These are phyloP conservation scores for Hypoxylon perforatum DNA, from an alignment of 495 filamentous ascomycete species.

Conservation along the genomic window DNA sequence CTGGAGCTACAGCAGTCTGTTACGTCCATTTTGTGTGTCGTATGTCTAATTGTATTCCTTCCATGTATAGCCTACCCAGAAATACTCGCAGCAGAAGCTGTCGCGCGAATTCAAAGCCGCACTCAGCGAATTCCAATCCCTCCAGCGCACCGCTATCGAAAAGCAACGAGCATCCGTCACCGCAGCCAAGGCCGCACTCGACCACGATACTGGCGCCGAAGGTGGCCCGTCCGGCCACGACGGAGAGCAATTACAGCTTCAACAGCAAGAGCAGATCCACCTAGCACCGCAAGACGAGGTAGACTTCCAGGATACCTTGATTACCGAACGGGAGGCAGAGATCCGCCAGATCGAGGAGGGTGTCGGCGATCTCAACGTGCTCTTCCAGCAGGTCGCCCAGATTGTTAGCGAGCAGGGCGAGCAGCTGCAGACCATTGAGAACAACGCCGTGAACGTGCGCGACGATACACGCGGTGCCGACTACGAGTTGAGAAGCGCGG, in stretches of 20 bases:
- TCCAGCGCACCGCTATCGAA: slow-evolving; percentile 88
- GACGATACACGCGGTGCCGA: slow-evolving; percentile 86
- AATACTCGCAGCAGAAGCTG: slow-evolving; percentile 94
- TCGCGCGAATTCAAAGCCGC: slow-evolving; percentile 89
- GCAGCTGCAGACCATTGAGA: slow-evolving; percentile 85
- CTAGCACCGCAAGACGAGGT: slow-evolving; percentile 94
- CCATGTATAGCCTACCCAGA: slow-evolving; percentile 74
- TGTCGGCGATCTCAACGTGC: slow-evolving; percentile 93
- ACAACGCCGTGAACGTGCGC: slow-evolving; percentile 84
- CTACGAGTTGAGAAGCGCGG: slow-evolving; percentile 82
- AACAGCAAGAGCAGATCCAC: slow-evolving; percentile 80
- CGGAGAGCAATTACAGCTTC: slow-evolving; percentile 67
- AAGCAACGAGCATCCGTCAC: slow-evolving; percentile 88
- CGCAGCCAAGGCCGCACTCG: slow-evolving; percentile 78
- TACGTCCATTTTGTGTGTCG: neutral
- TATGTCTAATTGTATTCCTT: slow-evolving; percentile 33
- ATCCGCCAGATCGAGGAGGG: slow-evolving; percentile 97
- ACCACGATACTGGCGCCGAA: slow-evolving; percentile 60
- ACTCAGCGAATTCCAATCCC: slow-evolving; percentile 86
- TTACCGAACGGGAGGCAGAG: slow-evolving; percentile 94
- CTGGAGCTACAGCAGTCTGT: neutral
- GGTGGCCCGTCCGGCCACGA: slow-evolving; percentile 46
- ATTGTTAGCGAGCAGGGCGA: slow-evolving; percentile 96
- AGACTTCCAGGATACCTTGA: slow-evolving; percentile 95
- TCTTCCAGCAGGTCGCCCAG: slow-evolving; percentile 95